phyloP scores from a whole-genome alignment of 2,329 filamentous ascomycete genomes.

The Xylaria sp. region DNA sequence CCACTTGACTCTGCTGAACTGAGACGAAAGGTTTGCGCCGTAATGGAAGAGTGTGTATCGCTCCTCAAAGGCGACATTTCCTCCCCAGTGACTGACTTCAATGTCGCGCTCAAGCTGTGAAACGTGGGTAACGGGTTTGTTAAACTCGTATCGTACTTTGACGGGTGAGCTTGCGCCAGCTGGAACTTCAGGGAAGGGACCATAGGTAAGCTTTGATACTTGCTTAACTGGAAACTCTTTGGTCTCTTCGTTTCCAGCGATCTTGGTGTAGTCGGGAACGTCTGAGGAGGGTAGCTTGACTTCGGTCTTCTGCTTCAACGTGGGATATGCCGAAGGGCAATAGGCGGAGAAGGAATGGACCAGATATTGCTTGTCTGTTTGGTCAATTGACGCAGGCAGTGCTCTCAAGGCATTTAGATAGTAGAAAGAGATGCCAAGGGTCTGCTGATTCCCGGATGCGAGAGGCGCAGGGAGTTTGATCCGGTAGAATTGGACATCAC shows the following conservation, averaged over 20 bases:
- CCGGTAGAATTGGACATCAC: slow-evolving; percentile 80
- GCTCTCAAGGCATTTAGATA: slow-evolving; percentile 79
- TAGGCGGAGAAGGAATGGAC: slow-evolving; percentile 87
- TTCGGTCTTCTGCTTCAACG: slow-evolving; percentile 95
- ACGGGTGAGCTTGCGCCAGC: slow-evolving; percentile 76
- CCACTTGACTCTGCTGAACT: slow-evolving; percentile 81
- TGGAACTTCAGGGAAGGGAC: slow-evolving; percentile 82
- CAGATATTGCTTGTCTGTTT: slow-evolving; percentile 86
- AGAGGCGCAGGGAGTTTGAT: slow-evolving; percentile 80
- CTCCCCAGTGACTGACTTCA: slow-evolving; percentile 97
- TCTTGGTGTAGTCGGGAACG: slow-evolving; percentile 83
- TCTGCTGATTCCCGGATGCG: slow-evolving; percentile 77
- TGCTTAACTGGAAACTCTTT: slow-evolving; percentile 74
- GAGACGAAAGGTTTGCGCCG: slow-evolving; percentile 75
- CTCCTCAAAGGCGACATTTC: slow-evolving; percentile 94
- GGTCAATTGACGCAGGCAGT: slow-evolving; percentile 81
- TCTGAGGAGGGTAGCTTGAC: slow-evolving; percentile 82
- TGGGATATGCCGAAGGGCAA: slow-evolving; percentile 80
- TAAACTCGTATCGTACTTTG: slow-evolving; percentile 91
- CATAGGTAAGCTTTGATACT: slow-evolving; percentile 86
- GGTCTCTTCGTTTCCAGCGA: slow-evolving; percentile 68
- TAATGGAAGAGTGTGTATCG: slow-evolving; percentile 87
- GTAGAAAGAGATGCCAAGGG: slow-evolving; percentile 85
- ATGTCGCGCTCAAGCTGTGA: slow-evolving; percentile 84
- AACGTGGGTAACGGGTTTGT: slow-evolving; percentile 84